Conservation (phyloP, 805 yeast species). For the Candida orba region DNA sequence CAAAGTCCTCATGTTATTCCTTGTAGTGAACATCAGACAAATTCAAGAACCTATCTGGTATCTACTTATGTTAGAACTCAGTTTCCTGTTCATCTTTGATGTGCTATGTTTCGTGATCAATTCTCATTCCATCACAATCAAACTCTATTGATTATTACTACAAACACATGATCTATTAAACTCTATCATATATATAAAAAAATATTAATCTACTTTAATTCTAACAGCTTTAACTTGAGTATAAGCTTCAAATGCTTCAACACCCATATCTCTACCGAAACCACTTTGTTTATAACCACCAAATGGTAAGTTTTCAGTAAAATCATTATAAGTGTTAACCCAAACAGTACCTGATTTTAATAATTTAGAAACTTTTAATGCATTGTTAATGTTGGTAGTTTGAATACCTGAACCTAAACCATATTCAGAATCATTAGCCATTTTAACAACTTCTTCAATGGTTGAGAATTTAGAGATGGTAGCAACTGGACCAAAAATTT, state of each 20-base stretch:
- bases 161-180: too few relatives aligned
- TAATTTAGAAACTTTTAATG: conserved; percentile 54
- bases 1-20: too few relatives aligned
- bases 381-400: conserved; percentile 53
- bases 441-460: conserved; percentile 55
- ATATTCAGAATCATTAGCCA: conserved; percentile 64
- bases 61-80: too few relatives aligned
- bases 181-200: too few relatives aligned
- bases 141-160: too few relatives aligned
- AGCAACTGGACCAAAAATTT: conserved; percentile 77
- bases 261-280: conserved; percentile 82
- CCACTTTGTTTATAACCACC: conserved; percentile 80
- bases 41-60: too few relatives aligned
- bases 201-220: conserved; percentile 33
- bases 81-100: too few relatives aligned
- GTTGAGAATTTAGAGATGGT: conserved; percentile 60
- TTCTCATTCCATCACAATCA: too few relatives aligned
- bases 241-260: conserved; percentile 67
- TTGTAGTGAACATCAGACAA: too few relatives aligned
- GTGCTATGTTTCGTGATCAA: too few relatives aligned
- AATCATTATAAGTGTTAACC: conserved; percentile 75
- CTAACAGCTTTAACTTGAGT: conserved; percentile 72
- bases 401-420: conserved; percentile 81
- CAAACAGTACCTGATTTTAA: conserved; percentile 71
- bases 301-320: conserved; percentile 67